phyloP scores from a whole-genome alignment of 352 stramenopile genomes.

The Pythium apleroticum region DNA sequence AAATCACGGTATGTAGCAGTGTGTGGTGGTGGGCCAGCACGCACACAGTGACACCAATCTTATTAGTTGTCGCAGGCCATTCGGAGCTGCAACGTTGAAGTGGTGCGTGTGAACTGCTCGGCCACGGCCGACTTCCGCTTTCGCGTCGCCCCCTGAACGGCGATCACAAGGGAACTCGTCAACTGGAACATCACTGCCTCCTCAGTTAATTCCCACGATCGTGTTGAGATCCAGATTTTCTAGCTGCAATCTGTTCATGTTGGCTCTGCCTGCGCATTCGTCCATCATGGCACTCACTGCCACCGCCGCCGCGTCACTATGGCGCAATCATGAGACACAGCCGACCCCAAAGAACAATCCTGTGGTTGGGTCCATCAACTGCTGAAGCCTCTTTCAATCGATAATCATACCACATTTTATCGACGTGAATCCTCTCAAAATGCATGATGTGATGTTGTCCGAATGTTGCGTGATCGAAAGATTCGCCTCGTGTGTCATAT shows the following conservation, averaged over 20 bases:
- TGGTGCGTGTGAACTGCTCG: conserved; percentile 7
- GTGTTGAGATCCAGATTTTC: no score
- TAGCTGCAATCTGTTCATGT: no score
- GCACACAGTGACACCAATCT: background rate
- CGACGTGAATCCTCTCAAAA: background rate
- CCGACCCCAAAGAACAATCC: background rate
- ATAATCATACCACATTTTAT: background rate
- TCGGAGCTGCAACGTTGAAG: conserved; percentile 31
- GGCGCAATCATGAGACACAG: conserved; percentile 12
- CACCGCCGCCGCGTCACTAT: conserved; percentile 1
- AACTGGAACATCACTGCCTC: background rate
- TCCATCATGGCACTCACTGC: background rate
- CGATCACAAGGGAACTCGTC: no score
- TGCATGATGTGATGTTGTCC: background rate
- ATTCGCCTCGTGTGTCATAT: background rate
- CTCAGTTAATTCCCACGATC: no score
- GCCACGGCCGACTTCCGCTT: background rate
- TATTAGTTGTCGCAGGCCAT: conserved; percentile 23
- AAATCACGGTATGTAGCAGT: conserved; percentile 4
- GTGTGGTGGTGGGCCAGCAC: conserved; percentile 11
- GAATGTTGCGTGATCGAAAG: background rate
- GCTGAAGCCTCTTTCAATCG: background rate
- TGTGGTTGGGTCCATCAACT: background rate
- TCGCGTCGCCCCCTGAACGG: background rate
- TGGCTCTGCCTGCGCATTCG: background rate